Conservation (phyloP, 2,329 filamentous ascomycete genomes). For the Pyricularia pennisetigena region DNA sequence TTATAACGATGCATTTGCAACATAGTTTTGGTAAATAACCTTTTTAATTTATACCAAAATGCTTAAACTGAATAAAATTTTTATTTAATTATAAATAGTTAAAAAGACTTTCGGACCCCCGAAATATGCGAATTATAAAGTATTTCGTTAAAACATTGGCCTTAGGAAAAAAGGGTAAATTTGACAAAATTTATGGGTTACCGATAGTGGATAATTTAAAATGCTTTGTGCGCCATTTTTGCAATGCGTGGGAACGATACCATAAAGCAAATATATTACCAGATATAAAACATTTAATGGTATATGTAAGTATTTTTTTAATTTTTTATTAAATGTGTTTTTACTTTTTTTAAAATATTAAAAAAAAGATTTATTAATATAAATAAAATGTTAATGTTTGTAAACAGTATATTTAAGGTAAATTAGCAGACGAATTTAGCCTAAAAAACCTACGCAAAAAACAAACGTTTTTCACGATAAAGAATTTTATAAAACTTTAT, state of each 20-base stretch:
- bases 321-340: too few species aligned
- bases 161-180: conserved; percentile 4
- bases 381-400: background rate
- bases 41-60: background rate
- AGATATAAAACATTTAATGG: conserved; percentile 7
- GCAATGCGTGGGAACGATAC: conserved; percentile 5
- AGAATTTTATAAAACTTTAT: conserved; percentile 7
- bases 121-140: conserved; percentile 6
- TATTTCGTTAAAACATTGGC: conserved; percentile 5
- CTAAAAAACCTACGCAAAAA: conserved; percentile 4
- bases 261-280: conserved; percentile 3
- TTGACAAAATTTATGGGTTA: conserved; percentile 2
- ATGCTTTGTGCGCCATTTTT: conserved; percentile 6
- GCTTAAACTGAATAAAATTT: background rate
- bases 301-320: conserved; percentile 3
- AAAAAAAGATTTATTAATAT: background rate
- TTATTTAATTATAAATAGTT: background rate
- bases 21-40: background rate
- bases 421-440: conserved; percentile 5
- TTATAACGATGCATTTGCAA: background rate
- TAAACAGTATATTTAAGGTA: conserved; percentile 7
- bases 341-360: background rate
- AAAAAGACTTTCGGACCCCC: background rate
- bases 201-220: conserved; percentile 4
- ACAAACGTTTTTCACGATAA: conserved; percentile 7